These are phyloP conservation scores for Lactarius indigo DNA, from an alignment of 768 basidiomycete genomes.

Conservation along the genomic window DNA sequence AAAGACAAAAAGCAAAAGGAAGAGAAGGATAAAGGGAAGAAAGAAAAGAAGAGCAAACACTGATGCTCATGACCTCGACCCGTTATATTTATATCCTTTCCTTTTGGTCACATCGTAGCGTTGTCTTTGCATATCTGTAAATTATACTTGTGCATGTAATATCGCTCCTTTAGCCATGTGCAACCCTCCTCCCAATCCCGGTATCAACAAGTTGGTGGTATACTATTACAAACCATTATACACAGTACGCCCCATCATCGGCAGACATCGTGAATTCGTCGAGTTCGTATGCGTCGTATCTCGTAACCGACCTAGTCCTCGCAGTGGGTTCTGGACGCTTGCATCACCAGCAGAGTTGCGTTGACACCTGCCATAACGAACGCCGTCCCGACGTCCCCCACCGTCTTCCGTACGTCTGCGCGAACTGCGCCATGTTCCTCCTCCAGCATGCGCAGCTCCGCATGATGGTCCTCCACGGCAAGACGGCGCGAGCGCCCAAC, in stretches of 20 bases:
- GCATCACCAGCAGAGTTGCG: constrained; percentile 64
- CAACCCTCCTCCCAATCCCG: neutral
- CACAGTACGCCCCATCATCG: neutral
- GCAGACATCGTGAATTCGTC: neutral
- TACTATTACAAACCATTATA: neutral
- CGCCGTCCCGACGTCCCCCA: constrained; percentile 81
- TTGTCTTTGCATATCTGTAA: constrained; percentile 18
- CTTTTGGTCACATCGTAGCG: constrained; percentile 17
- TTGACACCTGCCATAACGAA: constrained; percentile 62
- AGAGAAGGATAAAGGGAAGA: constrained; percentile 51
- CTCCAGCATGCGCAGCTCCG: constrained; percentile 63
- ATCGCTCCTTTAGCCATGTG: constrained; percentile 4
- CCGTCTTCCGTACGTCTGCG: constrained; percentile 69
- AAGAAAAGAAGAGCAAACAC: constrained; percentile 51
- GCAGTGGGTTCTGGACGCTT: constrained; percentile 37
- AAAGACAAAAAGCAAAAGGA: constrained; percentile 42
- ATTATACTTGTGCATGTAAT: constrained; percentile 24
- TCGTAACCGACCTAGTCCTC: neutral
- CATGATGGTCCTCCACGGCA: constrained; percentile 64
- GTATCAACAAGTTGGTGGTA: neutral
- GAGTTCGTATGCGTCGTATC: neutral
- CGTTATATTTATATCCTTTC: constrained; percentile 6
- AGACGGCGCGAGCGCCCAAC: constrained; percentile 73
- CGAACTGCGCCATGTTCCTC: constrained; percentile 53
- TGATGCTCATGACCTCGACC: constrained; percentile 25